Conservation (phyloP, 1,139 yeast species). For the Lodderomyces beijingensis region DNA sequence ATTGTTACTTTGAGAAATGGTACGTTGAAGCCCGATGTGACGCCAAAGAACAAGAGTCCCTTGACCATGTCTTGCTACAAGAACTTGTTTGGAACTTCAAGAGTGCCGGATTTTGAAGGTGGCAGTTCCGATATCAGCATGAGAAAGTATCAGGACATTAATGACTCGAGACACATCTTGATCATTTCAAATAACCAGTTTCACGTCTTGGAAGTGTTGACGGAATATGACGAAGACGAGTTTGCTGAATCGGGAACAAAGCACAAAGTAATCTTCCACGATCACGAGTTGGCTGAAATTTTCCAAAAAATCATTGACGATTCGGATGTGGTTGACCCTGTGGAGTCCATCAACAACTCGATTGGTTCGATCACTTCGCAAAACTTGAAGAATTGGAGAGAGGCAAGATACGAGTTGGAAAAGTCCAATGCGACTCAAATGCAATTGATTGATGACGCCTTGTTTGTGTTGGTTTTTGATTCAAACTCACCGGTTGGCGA, state of each 20-base stretch:
- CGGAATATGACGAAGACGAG: constrained; percentile 30
- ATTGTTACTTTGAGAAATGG: constrained; percentile 54
- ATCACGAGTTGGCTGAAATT: constrained; percentile 50
- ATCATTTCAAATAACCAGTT: constrained; percentile 61
- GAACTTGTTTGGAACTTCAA: constrained; percentile 64
- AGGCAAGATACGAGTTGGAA: constrained; percentile 49
- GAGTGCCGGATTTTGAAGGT: constrained; percentile 45
- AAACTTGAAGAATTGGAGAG: constrained; percentile 57
- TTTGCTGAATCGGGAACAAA: constrained; percentile 19
- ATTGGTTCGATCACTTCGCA: constrained; percentile 72
- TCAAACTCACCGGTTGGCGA: constrained; percentile 49
- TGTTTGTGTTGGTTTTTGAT: constrained; percentile 67
- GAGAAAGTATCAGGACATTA: constrained; percentile 21
- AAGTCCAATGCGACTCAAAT: constrained; percentile 42
- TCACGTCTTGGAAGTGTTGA: constrained; percentile 56
- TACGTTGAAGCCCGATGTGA: constrained; percentile 51
- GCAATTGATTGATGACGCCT: constrained; percentile 53
- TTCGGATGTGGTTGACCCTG: constrained; percentile 32
- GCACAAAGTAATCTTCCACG: constrained; percentile 44
- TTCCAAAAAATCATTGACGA: constrained; percentile 48
- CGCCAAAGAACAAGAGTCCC: constrained; percentile 48
- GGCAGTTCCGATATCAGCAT: constrained; percentile 24
- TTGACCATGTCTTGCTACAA: constrained; percentile 65
- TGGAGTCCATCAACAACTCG: constrained; percentile 49
- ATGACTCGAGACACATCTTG: constrained; percentile 47